Evolutionary conservation across 2,329 filamentous ascomycete genomes (phyloP).

Genomic region (Claviceps sorghi): DNA sequence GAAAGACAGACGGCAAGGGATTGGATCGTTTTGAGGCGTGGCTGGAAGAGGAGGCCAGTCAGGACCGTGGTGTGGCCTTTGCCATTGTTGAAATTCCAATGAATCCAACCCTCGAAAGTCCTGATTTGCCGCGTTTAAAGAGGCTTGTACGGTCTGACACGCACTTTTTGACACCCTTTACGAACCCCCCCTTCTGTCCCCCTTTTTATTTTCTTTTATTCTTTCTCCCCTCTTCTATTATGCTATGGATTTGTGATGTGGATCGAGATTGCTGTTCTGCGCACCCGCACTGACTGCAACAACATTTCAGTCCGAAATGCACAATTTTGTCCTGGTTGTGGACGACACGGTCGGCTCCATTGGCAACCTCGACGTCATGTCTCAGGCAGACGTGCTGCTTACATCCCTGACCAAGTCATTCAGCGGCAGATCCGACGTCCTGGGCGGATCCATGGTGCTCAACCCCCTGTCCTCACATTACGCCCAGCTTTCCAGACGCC

Average conservation of each 20-base stretch:
- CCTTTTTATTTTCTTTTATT: background rate
- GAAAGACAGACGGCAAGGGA: slow-evolving; percentile 24
- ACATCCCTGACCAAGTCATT: slow-evolving; percentile 45
- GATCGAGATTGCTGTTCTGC: too few relatives aligned
- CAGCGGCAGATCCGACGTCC: slow-evolving; percentile 39
- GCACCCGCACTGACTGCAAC: background rate
- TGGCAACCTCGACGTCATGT: slow-evolving; percentile 35
- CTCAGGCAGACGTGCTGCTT: slow-evolving; percentile 33
- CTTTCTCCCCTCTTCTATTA: background rate
- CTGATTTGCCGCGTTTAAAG: slow-evolving; percentile 21
- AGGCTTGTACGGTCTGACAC: slow-evolving; percentile 16
- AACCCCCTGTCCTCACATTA: slow-evolving; percentile 32
- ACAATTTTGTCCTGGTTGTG: slow-evolving; percentile 29
- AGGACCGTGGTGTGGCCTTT: slow-evolving; percentile 27
- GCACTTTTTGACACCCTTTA: too few relatives aligned
- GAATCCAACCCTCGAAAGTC: slow-evolving; percentile 21
- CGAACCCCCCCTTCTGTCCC: too few relatives aligned
- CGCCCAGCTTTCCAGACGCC: slow-evolving; percentile 17
- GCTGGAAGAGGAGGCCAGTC: slow-evolving; percentile 24
- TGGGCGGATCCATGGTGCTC: slow-evolving; percentile 36
- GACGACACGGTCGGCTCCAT: slow-evolving; percentile 36
- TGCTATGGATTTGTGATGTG: too few relatives aligned
- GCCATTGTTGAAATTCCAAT: slow-evolving; percentile 31
- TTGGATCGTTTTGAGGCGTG: slow-evolving; percentile 30
- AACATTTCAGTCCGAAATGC: slow-evolving; percentile 22